A percentile compares a stretch with the other conserved stretches of the same genome.
phyloP scores from a whole-genome alignment of 805 yeast species.

The Komagataella mondaviorum region DNA sequence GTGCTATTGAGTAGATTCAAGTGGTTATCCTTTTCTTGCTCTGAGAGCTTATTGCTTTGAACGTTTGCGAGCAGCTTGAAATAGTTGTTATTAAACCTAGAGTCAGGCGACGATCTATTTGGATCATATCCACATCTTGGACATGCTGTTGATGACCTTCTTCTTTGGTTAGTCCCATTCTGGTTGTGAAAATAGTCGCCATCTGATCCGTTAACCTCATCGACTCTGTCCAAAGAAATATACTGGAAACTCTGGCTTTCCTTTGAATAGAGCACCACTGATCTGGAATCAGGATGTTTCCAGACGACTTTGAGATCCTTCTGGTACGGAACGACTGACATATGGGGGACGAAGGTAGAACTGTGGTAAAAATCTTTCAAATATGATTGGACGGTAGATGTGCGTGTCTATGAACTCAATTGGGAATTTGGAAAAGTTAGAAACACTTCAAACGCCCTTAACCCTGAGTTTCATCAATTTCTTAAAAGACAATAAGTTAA shows the following conservation, averaged over 20 bases:
- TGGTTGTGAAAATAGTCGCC: neutral
- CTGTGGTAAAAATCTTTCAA: neutral
- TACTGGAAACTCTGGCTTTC: neutral
- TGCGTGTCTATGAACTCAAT: neutral
- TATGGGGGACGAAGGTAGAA: too few species aligned
- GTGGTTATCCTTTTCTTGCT: neutral
- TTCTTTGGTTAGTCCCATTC: neutral
- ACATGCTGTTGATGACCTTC: neutral
- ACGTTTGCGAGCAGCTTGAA: neutral
- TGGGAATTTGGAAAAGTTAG: neutral
- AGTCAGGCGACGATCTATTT: neutral
- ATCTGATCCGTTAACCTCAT: neutral
- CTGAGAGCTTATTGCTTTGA: neutral
- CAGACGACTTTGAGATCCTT: neutral
- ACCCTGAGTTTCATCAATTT: neutral
- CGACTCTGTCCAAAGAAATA: neutral
- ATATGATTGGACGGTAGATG: neutral
- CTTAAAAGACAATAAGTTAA: neutral
- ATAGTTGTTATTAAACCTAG: neutral
- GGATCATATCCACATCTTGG: neutral
- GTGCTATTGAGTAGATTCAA: neutral
- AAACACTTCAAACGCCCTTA: neutral
- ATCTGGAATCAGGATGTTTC: neutral
- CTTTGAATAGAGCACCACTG: neutral
- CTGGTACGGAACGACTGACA: neutral